A percentile compares a stretch with the other conserved stretches of the same genome.
Conservation (phyloP, 2,329 filamentous ascomycete species). For the Diaporthe sp. region DNA sequence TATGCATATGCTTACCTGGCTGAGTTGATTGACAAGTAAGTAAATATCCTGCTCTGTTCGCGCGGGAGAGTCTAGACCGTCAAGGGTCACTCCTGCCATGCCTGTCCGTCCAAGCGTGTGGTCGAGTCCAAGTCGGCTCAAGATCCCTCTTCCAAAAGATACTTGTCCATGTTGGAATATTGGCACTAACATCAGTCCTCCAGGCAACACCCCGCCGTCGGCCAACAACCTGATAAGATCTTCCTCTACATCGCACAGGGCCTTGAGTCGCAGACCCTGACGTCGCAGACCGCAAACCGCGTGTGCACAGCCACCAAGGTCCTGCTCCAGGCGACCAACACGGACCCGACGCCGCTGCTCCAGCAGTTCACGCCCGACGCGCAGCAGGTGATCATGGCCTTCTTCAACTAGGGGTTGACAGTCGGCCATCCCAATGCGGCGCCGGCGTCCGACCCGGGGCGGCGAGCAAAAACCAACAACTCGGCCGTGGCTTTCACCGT, state of each 20-base stretch:
- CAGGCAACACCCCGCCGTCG: conserved; percentile 88
- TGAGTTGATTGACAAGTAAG: conserved; percentile 94
- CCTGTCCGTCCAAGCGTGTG: background rate
- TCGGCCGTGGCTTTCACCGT: conserved; percentile 31
- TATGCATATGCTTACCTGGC: conserved; percentile 95
- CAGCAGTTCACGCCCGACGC: conserved; percentile 83
- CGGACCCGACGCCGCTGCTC: conserved; percentile 83
- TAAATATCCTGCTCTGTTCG: conserved; percentile 47
- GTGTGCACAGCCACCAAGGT: conserved; percentile 85
- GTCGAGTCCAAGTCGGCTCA: background rate
- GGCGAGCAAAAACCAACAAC: conserved; percentile 11
- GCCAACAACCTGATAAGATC: conserved; percentile 82
- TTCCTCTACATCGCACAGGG: conserved; percentile 91
- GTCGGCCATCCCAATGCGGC: conserved; percentile 22
- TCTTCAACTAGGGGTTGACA: conserved; percentile 73
- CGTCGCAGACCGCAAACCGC: conserved; percentile 83
- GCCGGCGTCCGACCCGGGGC: conserved; percentile 19
- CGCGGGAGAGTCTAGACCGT: background rate
- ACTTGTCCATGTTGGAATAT: too few species aligned
- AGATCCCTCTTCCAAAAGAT: background rate
- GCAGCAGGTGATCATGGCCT: conserved; percentile 83
- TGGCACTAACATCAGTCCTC: conserved; percentile 36
- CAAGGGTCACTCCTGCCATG: background rate
- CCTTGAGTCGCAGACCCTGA: conserved; percentile 90
- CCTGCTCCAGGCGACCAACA: conserved; percentile 79